Percentiles rank a stretch among this genome's conserved stretches.
These are phyloP conservation scores for Vitis rotundifolia DNA, from an alignment of 164 flowering plant species.

Conservation along the genomic window DNA sequence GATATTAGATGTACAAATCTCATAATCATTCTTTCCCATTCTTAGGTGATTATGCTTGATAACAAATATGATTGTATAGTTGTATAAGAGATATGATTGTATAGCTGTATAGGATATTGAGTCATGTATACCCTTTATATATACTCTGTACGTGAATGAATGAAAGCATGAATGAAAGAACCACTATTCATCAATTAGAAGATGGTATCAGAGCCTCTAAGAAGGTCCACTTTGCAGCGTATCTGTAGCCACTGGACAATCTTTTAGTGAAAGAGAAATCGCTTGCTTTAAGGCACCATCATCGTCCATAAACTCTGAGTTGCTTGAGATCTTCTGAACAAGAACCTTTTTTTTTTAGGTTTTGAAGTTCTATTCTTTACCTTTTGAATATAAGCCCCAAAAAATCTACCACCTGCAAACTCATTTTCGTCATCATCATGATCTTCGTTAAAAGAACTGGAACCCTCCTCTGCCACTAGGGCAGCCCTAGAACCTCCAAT, in stretches of 20 bases:
- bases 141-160: too few relatives aligned
- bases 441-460: conserved; percentile 33
- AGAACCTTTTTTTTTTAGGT: conserved; percentile 39
- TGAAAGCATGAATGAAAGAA: too few relatives aligned
- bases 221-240: conserved; percentile 11
- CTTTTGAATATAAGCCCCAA: conserved; percentile 28
- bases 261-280: conserved; percentile 75
- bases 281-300: conserved; percentile 76
- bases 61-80: too few relatives aligned
- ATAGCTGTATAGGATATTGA: too few relatives aligned
- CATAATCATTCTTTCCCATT: too few relatives aligned
- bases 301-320: conserved; percentile 49
- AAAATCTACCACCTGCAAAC: conserved; percentile 9
- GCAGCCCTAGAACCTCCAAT: conserved; percentile 70
- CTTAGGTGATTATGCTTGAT: too few relatives aligned
- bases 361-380: conserved; percentile 35
- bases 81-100: too few relatives aligned
- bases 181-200: too few relatives aligned
- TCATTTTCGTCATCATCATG: conserved; percentile 39
- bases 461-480: conserved; percentile 28
- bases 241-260: conserved; percentile 30
- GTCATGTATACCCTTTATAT: too few relatives aligned
- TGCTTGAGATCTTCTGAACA: conserved; percentile 18
- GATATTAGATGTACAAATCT: too few relatives aligned
- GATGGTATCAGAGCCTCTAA: conserved; percentile 13